A percentile compares a stretch with the other conserved stretches of the same genome.
phyloP scores from a whole-genome alignment of 192 early-diverging fungal genomes.

The Linderina pennispora region DNA sequence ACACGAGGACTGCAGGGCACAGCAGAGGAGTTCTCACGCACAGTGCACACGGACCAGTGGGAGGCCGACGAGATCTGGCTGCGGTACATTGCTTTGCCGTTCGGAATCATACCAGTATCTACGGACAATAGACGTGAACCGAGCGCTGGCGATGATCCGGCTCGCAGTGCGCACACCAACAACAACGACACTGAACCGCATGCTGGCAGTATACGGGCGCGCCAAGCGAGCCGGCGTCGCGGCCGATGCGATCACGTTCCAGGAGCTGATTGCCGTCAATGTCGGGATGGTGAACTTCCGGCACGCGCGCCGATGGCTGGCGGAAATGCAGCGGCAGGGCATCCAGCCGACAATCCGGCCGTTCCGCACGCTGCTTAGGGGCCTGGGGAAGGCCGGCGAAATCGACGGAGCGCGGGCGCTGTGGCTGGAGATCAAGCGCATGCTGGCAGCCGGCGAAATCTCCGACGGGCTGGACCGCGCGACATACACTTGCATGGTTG shows the following conservation, averaged over 20 bases:
- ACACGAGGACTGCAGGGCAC: too few relatives aligned
- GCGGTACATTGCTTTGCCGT: conserved; percentile 14
- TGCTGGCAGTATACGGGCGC: conserved; percentile 15
- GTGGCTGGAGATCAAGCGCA: conserved; percentile 27
- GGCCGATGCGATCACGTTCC: conserved; percentile 33
- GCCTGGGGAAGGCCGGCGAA: conserved; percentile 21
- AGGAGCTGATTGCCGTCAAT: conserved; percentile 38
- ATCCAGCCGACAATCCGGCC: conserved; percentile 27
- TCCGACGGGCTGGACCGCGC: conserved; percentile 14
- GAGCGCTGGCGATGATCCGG: conserved; percentile 21
- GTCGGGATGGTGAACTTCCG: conserved; percentile 22
- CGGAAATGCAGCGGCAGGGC: conserved; percentile 18
- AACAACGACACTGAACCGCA: conserved; percentile 12
- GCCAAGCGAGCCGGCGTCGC: conserved; percentile 5
- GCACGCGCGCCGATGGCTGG: conserved; percentile 18
- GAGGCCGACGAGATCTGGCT: conserved; percentile 23
- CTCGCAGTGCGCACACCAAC: conserved; percentile 7
- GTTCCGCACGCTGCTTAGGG: conserved; percentile 36
- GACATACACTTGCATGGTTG: conserved; percentile 32
- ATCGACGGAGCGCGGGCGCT: conserved; percentile 27
- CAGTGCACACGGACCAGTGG: conserved; percentile 24
- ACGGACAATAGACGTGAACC: conserved; percentile 31
- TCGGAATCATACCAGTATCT: conserved; percentile 6
- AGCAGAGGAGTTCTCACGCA: too few relatives aligned
- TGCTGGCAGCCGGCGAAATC: conserved; percentile 7